Evolutionary conservation across 202 grass and related monocot genomes (phyloP).

Genomic region (Panicum virgatum): DNA sequence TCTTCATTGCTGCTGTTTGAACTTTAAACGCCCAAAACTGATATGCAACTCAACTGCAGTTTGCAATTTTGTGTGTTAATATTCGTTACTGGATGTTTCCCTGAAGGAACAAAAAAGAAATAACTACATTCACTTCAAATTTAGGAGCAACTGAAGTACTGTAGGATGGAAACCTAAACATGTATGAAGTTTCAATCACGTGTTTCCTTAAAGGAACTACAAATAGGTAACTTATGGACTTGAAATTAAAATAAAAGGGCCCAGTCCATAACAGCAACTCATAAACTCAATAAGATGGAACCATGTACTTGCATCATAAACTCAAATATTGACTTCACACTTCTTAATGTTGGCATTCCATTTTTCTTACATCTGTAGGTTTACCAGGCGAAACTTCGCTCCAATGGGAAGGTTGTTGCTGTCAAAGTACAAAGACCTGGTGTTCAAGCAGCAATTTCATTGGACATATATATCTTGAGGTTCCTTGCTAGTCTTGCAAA

Average conservation of each 20-base stretch:
- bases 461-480: slow-evolving; percentile 95
- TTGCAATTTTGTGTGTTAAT: slow-evolving; percentile 20
- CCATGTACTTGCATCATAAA: slow-evolving; percentile 20
- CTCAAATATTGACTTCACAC: not conserved
- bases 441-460: slow-evolving; percentile 91
- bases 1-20: slow-evolving; percentile 11
- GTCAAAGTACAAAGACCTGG: slow-evolving; percentile 98
- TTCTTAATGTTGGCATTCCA: not conserved
- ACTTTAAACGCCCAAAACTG: not conserved
- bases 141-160: not conserved
- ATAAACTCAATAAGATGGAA: not conserved
- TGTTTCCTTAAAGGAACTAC: slow-evolving; percentile 14
- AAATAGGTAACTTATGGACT: not conserved
- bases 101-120: slow-evolving; percentile 9
- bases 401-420: slow-evolving; percentile 76
- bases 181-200: not conserved
- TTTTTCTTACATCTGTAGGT: slow-evolving; percentile 58
- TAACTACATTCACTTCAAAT: slow-evolving; percentile 8
- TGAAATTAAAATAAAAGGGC: not conserved
- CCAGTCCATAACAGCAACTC: not conserved
- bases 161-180: not conserved
- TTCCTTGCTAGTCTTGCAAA: slow-evolving; percentile 75
- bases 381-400: slow-evolving; percentile 76
- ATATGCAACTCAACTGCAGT: not conserved
- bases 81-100: not conserved